phyloP scores from a whole-genome alignment of 225 moss, liverwort and hornwort species.

The Straminergon stramineum region DNA sequence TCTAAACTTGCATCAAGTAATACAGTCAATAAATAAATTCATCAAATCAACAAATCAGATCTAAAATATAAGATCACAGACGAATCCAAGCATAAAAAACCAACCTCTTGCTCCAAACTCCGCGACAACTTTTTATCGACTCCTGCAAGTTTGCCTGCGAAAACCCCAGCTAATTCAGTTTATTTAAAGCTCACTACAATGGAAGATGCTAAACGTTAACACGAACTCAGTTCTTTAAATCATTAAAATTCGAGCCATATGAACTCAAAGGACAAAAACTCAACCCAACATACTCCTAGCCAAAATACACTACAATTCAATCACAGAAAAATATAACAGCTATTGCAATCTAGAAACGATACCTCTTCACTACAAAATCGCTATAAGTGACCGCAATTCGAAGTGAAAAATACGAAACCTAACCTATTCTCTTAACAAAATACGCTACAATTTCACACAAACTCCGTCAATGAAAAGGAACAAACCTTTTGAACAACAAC shows the following conservation, averaged over 20 bases:
- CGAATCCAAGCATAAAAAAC: background rate
- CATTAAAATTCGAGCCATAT: background rate
- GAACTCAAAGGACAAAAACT: background rate
- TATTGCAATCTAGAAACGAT: background rate
- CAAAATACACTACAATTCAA: background rate
- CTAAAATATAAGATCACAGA: background rate
- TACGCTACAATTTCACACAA: background rate
- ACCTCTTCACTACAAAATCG: too few species aligned
- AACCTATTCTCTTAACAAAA: background rate
- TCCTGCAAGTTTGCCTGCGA: slow-evolving; percentile 89
- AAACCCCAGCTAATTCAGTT: background rate
- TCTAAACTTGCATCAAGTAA: background rate
- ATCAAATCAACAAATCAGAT: background rate
- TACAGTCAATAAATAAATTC: background rate
- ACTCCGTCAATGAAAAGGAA: background rate
- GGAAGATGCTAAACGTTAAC: background rate
- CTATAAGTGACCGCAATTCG: background rate
- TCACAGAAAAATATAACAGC: background rate
- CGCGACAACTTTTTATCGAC: slow-evolving; percentile 93
- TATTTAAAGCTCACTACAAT: background rate
- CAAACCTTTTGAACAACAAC: background rate
- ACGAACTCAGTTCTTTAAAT: background rate
- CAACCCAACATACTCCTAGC: background rate
- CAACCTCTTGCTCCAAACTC: slow-evolving; percentile 92
- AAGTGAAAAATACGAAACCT: background rate